Evolutionary conservation across 192 early-diverging fungal genomes (phyloP).

Genomic region (Podila horticola): DNA sequence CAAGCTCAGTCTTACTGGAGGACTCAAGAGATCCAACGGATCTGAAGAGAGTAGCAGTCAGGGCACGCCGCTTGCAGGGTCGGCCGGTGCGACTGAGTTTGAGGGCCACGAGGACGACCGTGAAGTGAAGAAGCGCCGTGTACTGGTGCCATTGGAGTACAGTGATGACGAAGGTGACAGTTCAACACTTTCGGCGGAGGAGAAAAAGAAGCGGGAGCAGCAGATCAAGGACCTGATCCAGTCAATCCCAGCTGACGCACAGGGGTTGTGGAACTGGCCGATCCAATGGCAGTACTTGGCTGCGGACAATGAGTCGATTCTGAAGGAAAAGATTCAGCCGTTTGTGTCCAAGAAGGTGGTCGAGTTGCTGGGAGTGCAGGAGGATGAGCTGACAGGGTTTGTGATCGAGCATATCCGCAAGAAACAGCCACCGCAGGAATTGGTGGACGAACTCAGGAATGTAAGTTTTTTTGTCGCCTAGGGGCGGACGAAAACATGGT

Average conservation of each 20-base stretch:
- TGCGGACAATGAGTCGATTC: conserved; percentile 59
- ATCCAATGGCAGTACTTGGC: conserved; percentile 83
- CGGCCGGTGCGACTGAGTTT: conserved; percentile 39
- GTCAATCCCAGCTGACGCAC: conserved; percentile 74
- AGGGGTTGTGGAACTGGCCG: conserved; percentile 76
- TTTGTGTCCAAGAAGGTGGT: conserved; percentile 83
- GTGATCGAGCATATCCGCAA: conserved; percentile 76
- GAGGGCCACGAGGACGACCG: conserved; percentile 68
- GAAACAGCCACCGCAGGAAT: conserved; percentile 68
- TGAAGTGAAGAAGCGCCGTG: conserved; percentile 54
- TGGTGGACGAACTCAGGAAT: conserved; percentile 82
- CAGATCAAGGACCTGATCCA: conserved; percentile 74
- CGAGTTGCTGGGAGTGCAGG: conserved; percentile 84
- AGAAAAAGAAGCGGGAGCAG: conserved; percentile 71
- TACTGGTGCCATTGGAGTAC: conserved; percentile 62
- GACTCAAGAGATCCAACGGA: conserved; percentile 20
- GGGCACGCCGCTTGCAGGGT: conserved; percentile 30
- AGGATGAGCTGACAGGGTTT: conserved; percentile 84
- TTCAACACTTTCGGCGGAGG: conserved; percentile 52
- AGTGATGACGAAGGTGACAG: conserved; percentile 56
- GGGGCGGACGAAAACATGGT: no score
- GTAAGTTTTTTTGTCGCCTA: conserved; percentile 55
- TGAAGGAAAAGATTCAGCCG: conserved; percentile 75
- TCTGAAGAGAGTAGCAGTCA: conserved; percentile 20
- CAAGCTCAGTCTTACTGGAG: conserved; percentile 25